Evolutionary conservation across 768 basidiomycete species (phyloP).

Genomic region (Postia placenta): DNA sequence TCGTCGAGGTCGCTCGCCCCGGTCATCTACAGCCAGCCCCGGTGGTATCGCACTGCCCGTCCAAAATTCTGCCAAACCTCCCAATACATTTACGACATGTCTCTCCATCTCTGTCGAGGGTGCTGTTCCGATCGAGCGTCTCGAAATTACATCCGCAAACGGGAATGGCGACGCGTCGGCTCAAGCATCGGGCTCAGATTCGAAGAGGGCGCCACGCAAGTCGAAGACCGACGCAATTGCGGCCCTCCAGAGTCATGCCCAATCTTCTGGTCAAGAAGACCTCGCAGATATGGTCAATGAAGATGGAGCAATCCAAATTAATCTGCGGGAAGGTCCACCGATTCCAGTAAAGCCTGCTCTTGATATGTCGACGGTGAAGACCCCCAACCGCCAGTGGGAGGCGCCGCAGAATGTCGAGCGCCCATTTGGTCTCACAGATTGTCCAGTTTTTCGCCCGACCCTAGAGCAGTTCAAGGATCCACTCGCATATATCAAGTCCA

Average conservation of each 20-base stretch:
- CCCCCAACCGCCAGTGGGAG: conserved; percentile 42
- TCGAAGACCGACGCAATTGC: conserved; percentile 85
- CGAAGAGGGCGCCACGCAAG: conserved; percentile 73
- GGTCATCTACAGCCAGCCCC: conserved; percentile 41
- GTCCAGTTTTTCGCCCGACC: conserved; percentile 85
- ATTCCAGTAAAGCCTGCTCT: conserved; percentile 58
- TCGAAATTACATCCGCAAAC: conserved; percentile 11
- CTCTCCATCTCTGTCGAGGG: conserved; percentile 77
- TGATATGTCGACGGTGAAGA: conserved; percentile 71
- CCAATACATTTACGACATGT: conserved; percentile 53
- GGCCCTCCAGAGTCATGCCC: conserved; percentile 64
- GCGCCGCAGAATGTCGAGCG: conserved; percentile 42
- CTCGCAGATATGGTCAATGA: conserved; percentile 38
- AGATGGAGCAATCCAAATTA: conserved; percentile 41
- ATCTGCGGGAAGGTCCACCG: conserved; percentile 32
- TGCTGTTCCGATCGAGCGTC: conserved; percentile 51
- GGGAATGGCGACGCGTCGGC: conserved; percentile 24
- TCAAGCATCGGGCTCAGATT: conserved; percentile 30
- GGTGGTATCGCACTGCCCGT: conserved; percentile 23
- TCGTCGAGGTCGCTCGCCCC: conserved; percentile 53
- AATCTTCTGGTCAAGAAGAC: conserved; percentile 50
- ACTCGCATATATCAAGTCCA: conserved; percentile 85
- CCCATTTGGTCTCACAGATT: conserved; percentile 84
- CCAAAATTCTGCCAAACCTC: conserved; percentile 44
- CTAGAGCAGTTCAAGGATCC: conserved; percentile 92